These are phyloP conservation scores for Phyllosticta citriasiana DNA, from an alignment of 2,329 filamentous ascomycete genomes.

Conservation along the genomic window DNA sequence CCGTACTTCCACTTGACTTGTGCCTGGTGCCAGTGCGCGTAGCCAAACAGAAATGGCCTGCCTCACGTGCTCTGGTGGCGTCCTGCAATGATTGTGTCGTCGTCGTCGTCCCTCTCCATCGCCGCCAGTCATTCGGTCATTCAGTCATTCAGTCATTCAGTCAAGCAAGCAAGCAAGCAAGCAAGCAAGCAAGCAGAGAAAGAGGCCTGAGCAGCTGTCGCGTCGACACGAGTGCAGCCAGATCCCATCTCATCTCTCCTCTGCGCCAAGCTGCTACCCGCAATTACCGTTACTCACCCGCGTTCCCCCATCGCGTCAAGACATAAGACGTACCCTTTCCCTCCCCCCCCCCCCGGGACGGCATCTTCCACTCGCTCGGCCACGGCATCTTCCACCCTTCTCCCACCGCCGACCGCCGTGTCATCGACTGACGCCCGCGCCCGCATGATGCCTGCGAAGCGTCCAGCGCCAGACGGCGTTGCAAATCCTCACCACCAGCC, in stretches of 20 bases:
- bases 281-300: not conserved
- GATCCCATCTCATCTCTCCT: not conserved
- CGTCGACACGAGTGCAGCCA: not conserved
- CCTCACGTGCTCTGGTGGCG: not conserved
- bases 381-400: constrained; percentile 11
- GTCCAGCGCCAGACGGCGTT: constrained; percentile 6
- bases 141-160: no score
- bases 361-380: constrained; percentile 9
- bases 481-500: not conserved
- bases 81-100: not conserved
- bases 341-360: constrained; percentile 5
- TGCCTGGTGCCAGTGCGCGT: no score
- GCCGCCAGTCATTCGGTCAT: no score
- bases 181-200: not conserved
- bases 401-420: constrained; percentile 6
- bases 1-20: no score
- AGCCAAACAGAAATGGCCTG: not conserved
- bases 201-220: not conserved
- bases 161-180: not conserved
- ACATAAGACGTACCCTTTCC: constrained; percentile 3
- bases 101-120: no score
- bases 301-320: not conserved
- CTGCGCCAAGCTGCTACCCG: not conserved
- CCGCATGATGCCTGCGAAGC: constrained; percentile 11
- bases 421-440: constrained; percentile 9